Base-by-base conservation (phyloP, 352 stramenopile species). In the Phytopythium kandeliae region DNA sequence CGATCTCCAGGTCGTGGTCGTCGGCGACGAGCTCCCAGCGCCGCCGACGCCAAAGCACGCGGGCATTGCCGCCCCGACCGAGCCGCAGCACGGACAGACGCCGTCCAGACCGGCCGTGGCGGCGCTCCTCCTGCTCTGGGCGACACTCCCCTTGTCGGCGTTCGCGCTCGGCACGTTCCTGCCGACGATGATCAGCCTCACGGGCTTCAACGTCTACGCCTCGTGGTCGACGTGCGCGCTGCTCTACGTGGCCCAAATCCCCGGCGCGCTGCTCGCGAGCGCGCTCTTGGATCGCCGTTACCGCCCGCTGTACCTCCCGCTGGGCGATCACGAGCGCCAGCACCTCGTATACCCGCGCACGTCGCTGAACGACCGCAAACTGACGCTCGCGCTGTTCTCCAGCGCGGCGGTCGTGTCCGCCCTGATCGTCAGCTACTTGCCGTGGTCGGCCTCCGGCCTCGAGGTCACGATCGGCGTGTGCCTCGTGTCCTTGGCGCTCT, bases 111-210 rank as follows among this genome's bases (percentile, higher is more conserved):
- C 16, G 1, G 28, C 45, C 7, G 3, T 37, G 15, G 30, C 13
- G 8, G 54, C 72, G 34, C 19, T 74, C 34, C 67, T 60, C 55
- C 51, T 30, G 3, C 25, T 78, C 33, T 78, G 68, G 68, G 65
- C 51, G 33, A 51, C 52, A 16, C 31, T 72, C 36, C 49, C 65
- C 13, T 25, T 68, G 43, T 70, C 58, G 10, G 74, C 60, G 17
- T 78, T 72, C 37, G 68, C 63, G 12, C 35, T 71, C 4, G 58
- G 55, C 4, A 62, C 58, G 26, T 73, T 63, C 21, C 40, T 67
- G 11, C 65, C 65, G 4, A 64, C 62, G 43, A 44, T 73, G 2
- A 60, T 69, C 22, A 67, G 60, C 28, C 48, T 73, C 31, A 60
- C 35, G 36, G 64, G 64, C 6, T 73, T 62, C 54, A 73, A 73